phyloP scores from a whole-genome alignment of 805 yeast species.

The Hanseniaspora thailandica region DNA sequence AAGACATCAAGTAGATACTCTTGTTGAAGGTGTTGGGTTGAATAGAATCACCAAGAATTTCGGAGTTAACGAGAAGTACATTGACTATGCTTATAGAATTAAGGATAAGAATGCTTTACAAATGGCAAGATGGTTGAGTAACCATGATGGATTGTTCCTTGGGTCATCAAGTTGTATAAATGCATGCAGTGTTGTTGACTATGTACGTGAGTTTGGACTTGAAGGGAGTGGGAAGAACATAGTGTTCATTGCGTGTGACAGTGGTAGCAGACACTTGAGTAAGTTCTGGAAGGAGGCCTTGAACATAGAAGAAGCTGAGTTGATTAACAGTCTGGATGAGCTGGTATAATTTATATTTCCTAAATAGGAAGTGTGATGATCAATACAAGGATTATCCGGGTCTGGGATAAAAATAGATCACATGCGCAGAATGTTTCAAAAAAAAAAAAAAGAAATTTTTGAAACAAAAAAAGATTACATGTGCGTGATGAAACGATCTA shows the following conservation, averaged over 20 bases:
- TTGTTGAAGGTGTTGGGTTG: conserved; percentile 87
- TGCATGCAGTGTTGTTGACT: conserved; percentile 73
- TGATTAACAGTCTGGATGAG: conserved; percentile 26
- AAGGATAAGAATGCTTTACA: conserved; percentile 66
- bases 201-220: conserved; percentile 36
- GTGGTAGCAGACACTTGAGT: conserved; percentile 79
- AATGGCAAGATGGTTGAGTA: conserved; percentile 78
- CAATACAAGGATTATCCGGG: too few relatives aligned
- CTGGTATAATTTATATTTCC: not conserved
- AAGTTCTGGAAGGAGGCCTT: conserved; percentile 79
- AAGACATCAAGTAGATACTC: conserved; percentile 90
- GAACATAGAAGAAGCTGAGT: conserved; percentile 25
- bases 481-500: not conserved
- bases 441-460: too few relatives aligned
- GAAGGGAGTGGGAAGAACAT: conserved; percentile 50
- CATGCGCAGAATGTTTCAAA: not conserved
- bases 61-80: conserved; percentile 50
- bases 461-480: not conserved
- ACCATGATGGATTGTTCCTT: conserved; percentile 77
- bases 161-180: conserved; percentile 92
- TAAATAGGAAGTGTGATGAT: not conserved
- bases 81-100: conserved; percentile 73
- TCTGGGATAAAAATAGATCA: not conserved
- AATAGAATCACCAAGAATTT: conserved; percentile 80
- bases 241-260: conserved; percentile 82